Percentiles rank a stretch among this genome's conserved stretches.
Evolutionary conservation across 2,329 filamentous ascomycete species (phyloP).

Genomic region (Colletotrichum siamense): DNA sequence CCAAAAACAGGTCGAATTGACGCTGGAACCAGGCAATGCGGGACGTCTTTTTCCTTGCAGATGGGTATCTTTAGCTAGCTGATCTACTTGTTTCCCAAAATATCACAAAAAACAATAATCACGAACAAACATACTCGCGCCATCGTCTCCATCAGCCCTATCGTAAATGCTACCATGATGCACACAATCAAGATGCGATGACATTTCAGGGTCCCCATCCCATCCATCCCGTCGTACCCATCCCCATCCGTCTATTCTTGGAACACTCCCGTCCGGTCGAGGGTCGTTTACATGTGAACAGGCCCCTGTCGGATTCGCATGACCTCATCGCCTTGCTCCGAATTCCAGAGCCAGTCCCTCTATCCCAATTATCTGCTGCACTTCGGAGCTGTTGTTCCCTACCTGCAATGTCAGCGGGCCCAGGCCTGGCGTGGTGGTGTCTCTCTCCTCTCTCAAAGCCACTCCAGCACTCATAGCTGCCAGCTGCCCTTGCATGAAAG

Average conservation of each 20-base stretch:
- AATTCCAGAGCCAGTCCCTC: background rate
- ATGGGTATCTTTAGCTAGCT: background rate
- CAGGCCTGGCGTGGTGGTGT: background rate
- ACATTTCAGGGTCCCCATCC: background rate
- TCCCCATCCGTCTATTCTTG: constrained; percentile 5
- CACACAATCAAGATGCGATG: background rate
- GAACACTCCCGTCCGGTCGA: background rate
- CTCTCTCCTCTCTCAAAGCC: background rate
- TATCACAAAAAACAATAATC: background rate
- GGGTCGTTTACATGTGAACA: background rate
- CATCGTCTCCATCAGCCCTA: constrained; percentile 1
- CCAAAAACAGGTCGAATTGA: background rate
- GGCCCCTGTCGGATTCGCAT: background rate
- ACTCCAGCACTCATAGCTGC: background rate
- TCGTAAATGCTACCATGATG: background rate
- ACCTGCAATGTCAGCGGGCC: background rate
- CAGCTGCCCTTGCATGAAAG: background rate
- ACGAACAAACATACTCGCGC: background rate
- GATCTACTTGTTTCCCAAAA: background rate
- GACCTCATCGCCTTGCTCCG: background rate
- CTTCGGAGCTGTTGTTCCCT: background rate
- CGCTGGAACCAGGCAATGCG: background rate
- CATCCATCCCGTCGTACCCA: background rate
- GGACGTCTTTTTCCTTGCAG: background rate
- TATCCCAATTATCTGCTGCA: too few relatives aligned